Percentiles rank a stretch among this genome's conserved stretches.
Conservation (phyloP, 1,284 basidiomycete genomes). For the Polyporus tsugae region DNA sequence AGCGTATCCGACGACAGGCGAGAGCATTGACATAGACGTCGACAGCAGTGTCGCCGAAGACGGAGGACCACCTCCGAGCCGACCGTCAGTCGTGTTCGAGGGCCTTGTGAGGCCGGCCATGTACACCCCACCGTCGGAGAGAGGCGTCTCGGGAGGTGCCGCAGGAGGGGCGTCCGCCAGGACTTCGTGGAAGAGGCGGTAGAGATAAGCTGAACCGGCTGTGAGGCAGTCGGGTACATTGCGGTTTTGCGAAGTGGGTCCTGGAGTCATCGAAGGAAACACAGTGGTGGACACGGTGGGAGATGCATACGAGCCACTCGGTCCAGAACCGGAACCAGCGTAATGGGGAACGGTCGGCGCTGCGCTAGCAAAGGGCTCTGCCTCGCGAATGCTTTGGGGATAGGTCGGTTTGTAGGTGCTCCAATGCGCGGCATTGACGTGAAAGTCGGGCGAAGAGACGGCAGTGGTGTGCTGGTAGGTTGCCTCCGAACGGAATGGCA, state of each 20-base stretch:
- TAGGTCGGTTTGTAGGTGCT: neutral
- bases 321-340: neutral
- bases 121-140: conserved; percentile 11
- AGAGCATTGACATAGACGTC: neutral
- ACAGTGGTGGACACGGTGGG: neutral
- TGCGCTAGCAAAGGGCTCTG: conserved; percentile 1
- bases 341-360: neutral
- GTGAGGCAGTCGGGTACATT: conserved; percentile 1
- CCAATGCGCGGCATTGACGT: neutral
- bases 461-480: neutral
- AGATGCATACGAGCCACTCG: neutral
- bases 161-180: neutral
- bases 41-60: conserved; percentile 1
- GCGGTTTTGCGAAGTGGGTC: neutral
- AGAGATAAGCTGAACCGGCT: conserved; percentile 20
- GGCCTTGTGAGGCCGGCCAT: conserved; percentile 5
- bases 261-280: too few relatives aligned
- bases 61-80: conserved; percentile 9
- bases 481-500: conserved; percentile 19
- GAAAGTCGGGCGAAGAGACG: neutral
- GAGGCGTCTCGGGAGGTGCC: conserved; percentile 14
- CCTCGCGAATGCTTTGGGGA: neutral
- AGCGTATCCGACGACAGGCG: neutral
- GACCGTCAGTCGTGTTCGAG: neutral
- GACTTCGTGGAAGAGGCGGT: conserved; percentile 19